phyloP scores from a whole-genome alignment of 495 filamentous ascomycete species.

The Talaromyces adpressus region DNA sequence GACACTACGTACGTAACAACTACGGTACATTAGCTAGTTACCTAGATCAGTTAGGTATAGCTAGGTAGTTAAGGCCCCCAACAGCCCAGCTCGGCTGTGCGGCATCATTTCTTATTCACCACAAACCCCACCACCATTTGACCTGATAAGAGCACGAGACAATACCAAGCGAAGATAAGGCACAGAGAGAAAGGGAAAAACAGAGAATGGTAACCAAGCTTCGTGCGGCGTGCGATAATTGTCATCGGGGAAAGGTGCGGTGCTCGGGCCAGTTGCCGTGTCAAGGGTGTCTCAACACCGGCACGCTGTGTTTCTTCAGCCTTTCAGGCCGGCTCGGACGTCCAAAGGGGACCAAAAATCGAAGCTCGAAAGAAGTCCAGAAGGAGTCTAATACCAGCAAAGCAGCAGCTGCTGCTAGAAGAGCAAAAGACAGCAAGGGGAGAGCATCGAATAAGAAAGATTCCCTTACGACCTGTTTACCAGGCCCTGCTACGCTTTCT shows the following conservation, averaged over 20 bases:
- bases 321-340: conserved; percentile 19
- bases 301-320: conserved; percentile 16
- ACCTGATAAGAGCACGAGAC: not conserved
- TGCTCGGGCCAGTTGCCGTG: conserved; percentile 18
- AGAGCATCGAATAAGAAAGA: not conserved
- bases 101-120: not conserved
- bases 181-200: not conserved
- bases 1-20: not conserved
- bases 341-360: conserved; percentile 22
- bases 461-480: not conserved
- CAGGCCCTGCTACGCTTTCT: not conserved
- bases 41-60: not conserved
- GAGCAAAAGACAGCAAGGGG: not conserved
- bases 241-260: conserved; percentile 19
- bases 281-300: conserved; percentile 14
- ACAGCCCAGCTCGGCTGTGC: not conserved
- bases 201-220: conserved; percentile 3
- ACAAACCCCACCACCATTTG: not conserved
- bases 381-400: not conserved
- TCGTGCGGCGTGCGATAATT: conserved; percentile 20
- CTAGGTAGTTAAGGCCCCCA: not conserved
- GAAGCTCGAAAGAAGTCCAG: not conserved
- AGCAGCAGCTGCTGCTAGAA: not conserved
- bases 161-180: not conserved
- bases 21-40: not conserved